These are phyloP conservation scores for Trichophyton benhamiae DNA, from an alignment of 2,329 filamentous ascomycete genomes.

Conservation along the genomic window DNA sequence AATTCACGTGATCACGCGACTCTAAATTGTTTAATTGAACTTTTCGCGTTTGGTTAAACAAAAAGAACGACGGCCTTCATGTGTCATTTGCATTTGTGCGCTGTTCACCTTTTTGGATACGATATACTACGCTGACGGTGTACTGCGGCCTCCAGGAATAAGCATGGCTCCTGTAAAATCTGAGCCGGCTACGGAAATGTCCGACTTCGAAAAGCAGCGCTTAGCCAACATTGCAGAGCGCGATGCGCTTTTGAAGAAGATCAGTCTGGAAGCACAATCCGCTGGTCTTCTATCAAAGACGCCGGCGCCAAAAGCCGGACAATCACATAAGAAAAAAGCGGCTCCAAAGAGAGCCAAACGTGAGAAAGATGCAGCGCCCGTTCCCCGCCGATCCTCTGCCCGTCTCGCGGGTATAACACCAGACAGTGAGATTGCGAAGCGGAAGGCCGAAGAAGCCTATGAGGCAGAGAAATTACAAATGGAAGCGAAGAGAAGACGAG, in stretches of 20 bases:
- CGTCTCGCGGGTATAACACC: constrained; percentile 51
- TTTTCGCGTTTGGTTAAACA: not conserved
- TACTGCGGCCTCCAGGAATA: not conserved
- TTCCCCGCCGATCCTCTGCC: constrained; percentile 49
- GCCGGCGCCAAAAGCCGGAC: constrained; percentile 36
- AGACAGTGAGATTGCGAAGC: constrained; percentile 54
- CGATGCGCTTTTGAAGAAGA: constrained; percentile 66
- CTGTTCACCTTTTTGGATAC: not conserved
- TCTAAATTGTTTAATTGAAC: not conserved
- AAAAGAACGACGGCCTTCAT: not conserved
- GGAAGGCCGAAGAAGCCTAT: constrained; percentile 55
- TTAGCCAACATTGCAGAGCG: constrained; percentile 80
- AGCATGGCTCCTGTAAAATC: not conserved
- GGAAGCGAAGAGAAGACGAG: constrained; percentile 49
- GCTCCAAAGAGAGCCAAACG: constrained; percentile 49
- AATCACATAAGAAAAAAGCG: constrained; percentile 37
- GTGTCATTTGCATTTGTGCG: not conserved
- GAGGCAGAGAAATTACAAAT: constrained; percentile 46
- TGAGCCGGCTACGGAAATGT: constrained; percentile 40
- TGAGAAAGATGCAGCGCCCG: constrained; percentile 43
- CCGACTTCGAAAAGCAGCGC: constrained; percentile 74
- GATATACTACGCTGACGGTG: not conserved
- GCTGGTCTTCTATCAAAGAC: constrained; percentile 53
- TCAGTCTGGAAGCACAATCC: constrained; percentile 54
- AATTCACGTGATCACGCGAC: constrained; percentile 2